A percentile compares a stretch with the other conserved stretches of the same genome.
These are phyloP conservation scores for Tephrocybe rancida DNA, from an alignment of 768 basidiomycete species.

Conservation along the genomic window DNA sequence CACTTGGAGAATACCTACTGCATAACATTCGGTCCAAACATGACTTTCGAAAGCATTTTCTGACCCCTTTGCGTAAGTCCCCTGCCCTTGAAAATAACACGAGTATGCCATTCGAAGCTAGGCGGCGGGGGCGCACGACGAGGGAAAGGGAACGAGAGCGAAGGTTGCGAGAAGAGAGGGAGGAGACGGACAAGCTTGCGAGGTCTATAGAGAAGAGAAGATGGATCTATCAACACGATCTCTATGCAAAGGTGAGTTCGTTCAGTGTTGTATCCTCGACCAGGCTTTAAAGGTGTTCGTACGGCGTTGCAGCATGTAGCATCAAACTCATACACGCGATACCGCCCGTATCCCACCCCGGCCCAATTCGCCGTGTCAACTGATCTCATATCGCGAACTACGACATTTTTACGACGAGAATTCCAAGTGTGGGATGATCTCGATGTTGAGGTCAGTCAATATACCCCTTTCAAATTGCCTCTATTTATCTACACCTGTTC, in stretches of 20 bases:
- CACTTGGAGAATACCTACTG: constrained; percentile 73
- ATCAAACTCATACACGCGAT: constrained; percentile 83
- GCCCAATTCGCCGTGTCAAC: constrained; percentile 79
- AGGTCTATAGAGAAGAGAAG: constrained; percentile 70
- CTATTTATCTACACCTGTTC: constrained; percentile 11
- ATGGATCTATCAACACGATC: constrained; percentile 78
- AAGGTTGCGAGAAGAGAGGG: constrained; percentile 48
- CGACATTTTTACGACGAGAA: constrained; percentile 81
- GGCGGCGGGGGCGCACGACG: constrained; percentile 33
- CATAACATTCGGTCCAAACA: constrained; percentile 77
- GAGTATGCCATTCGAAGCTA: constrained; percentile 19
- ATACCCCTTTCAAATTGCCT: background rate
- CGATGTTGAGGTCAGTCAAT: constrained; percentile 78
- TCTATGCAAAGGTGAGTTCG: constrained; percentile 95
- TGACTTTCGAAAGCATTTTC: constrained; percentile 82
- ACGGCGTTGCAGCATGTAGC: constrained; percentile 75
- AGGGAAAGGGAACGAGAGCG: constrained; percentile 60
- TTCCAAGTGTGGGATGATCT: constrained; percentile 84
- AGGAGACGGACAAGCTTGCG: constrained; percentile 73
- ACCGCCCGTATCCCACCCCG: constrained; percentile 89
- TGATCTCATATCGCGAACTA: constrained; percentile 76
- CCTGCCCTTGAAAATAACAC: constrained; percentile 26
- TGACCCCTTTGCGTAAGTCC: constrained; percentile 64
- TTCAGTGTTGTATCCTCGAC: background rate
- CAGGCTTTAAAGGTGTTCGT: background rate